A percentile compares a stretch with the other conserved stretches of the same genome.
These are phyloP conservation scores for Blechomonas ayalai DNA, from an alignment of 208 protist species.

Conservation along the genomic window DNA sequence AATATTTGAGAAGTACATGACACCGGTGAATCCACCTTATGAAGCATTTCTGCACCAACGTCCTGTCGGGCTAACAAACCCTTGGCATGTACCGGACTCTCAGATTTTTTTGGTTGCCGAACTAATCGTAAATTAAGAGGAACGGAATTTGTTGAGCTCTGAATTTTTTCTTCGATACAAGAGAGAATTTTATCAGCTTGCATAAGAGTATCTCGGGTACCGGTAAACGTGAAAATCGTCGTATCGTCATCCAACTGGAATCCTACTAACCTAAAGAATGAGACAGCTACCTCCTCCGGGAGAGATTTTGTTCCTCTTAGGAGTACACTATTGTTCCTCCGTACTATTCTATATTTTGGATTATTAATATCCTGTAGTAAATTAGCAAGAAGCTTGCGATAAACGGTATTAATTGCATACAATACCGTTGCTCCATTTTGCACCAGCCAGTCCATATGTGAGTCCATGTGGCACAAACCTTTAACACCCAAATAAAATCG, in stretches of 20 bases:
- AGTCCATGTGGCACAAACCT: neutral
- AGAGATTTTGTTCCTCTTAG: conserved; percentile 13
- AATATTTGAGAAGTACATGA: conserved; percentile 8
- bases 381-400: conserved; percentile 58
- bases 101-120: conserved; percentile 8
- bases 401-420: conserved; percentile 20
- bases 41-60: neutral
- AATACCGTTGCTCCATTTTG: neutral
- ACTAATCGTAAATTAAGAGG: conserved; percentile 1
- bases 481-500: neutral
- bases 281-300: conserved; percentile 19
- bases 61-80: neutral
- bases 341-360: conserved; percentile 41
- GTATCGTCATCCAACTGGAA: conserved; percentile 20
- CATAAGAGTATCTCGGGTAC: conserved; percentile 25
- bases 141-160: conserved; percentile 5
- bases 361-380: conserved; percentile 59
- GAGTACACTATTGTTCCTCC: conserved; percentile 39
- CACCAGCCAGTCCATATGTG: neutral
- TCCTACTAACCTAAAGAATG: conserved; percentile 41
- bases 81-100: neutral
- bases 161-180: conserved; percentile 29
- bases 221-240: conserved; percentile 36
- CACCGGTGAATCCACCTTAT: neutral
- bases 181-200: conserved; percentile 36